Base-by-base conservation (phyloP, 331 rosid genomes). In the Acacia pycnantha region DNA sequence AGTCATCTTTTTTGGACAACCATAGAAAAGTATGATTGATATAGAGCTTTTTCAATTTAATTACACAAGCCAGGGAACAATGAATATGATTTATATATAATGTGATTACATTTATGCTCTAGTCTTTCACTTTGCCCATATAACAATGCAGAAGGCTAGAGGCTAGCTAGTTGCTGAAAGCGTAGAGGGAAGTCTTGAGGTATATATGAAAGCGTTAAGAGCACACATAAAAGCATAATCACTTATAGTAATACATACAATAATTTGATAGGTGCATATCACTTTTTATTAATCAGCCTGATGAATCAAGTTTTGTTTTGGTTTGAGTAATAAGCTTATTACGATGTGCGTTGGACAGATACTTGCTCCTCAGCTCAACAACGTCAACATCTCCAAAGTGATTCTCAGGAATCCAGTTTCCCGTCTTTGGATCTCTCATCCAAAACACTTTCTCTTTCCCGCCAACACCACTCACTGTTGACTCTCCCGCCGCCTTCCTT, bases 381-480 rank as follows among this genome's bases (percentile, higher is more conserved):
- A 48, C 91, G 83, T 94, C 87, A 74, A 78, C 43, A 11, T 88
- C 85, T 0, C 29, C 92, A 73, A 90, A 87, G 50, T 85, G 90
- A 79, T 33, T 85, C 89, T 94, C 94, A 1, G 97, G 95, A 80
- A 90, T 82, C 97, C 95, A 92, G 78, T 90, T 86, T 61, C 94
- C 97, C 9, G 84, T 90, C 82, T 85, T 90, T 1, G 92, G 92
- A 88, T 91, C 90, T 83, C 88, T 91, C 97, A 92, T 92, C 98
- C 97, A 94, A 88, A 86, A 89, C 0, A 15, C 75, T 50, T 48
- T 41, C 46, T 84, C 77, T 71, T 81, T 56, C 19, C 21, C 67
- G 7, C 5, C 26, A 21, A 15, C 35, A 27, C 18, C 15, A 18
- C 6, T 78, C 35, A 50, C 35, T 8, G 6, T 50, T 18, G 81